Conservation (phyloP, 2,329 filamentous ascomycete genomes). For the Beauveria caledonica region DNA sequence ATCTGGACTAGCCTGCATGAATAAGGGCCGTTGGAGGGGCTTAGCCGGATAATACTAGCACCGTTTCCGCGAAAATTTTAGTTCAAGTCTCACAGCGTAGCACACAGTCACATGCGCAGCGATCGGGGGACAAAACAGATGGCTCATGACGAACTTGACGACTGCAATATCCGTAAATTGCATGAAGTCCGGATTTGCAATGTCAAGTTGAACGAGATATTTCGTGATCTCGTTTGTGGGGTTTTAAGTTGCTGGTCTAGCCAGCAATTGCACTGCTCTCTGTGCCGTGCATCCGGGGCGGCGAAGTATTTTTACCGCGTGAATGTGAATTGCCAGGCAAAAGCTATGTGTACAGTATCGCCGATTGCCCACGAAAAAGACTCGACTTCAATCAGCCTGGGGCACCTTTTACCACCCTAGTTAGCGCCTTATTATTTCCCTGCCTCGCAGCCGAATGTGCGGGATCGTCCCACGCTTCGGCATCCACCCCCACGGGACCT, state of each 20-base stretch:
- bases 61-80: background rate
- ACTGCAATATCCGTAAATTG: too few relatives aligned
- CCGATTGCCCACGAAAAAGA: background rate
- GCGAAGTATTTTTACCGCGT: too few relatives aligned
- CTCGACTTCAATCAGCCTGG: background rate
- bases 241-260: too few relatives aligned
- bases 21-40: background rate
- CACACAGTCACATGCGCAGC: too few relatives aligned
- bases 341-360: background rate
- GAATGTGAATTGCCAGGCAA: background rate
- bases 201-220: too few relatives aligned
- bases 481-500: constrained; percentile 13
- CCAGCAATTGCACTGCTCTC: background rate
- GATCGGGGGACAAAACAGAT: background rate
- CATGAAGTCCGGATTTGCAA: too few relatives aligned
- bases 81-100: too few relatives aligned
- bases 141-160: too few relatives aligned
- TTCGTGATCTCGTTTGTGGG: too few relatives aligned
- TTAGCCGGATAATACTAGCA: background rate
- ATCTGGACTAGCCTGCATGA: constrained; percentile 6
- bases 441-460: constrained; percentile 1
- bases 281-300: background rate
- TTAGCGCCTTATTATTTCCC: background rate
- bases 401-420: background rate
- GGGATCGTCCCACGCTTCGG: background rate